Evolutionary conservation across 345 rosid genomes (phyloP).

Genomic region (Salix caprea): DNA sequence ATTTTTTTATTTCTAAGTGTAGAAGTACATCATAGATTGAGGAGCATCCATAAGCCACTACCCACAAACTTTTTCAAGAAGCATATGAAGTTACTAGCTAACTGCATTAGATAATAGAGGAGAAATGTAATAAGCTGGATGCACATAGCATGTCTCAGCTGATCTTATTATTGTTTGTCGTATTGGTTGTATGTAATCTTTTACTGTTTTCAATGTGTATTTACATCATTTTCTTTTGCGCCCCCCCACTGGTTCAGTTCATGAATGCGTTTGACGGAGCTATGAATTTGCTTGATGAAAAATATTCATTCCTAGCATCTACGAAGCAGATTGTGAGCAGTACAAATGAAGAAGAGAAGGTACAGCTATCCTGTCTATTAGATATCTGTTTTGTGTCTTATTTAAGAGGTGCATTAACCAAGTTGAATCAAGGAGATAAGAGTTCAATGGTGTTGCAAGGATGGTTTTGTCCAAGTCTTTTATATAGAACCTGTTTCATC

Average conservation of each 20-base stretch:
- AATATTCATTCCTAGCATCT: slow-evolving; percentile 55
- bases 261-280: slow-evolving; percentile 69
- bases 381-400: neutral
- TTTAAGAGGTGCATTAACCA: neutral
- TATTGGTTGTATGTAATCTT: neutral
- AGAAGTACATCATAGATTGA: neutral
- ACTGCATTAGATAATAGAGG: neutral
- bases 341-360: slow-evolving; percentile 65
- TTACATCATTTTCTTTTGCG: neutral
- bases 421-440: neutral
- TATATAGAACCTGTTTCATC: neutral
- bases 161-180: neutral
- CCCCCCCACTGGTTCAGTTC: slow-evolving; percentile 41
- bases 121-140: neutral
- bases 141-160: neutral
- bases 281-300: slow-evolving; percentile 68
- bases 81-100: slow-evolving; percentile 2
- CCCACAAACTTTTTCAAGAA: neutral
- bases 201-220: neutral
- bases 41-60: neutral
- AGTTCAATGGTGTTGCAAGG: neutral
- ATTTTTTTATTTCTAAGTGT: neutral
- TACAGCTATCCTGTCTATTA: slow-evolving; percentile 14
- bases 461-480: neutral
- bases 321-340: slow-evolving; percentile 71